Base-by-base conservation (phyloP, 208 protist species). In the Trypanosoma cruzi region DNA sequence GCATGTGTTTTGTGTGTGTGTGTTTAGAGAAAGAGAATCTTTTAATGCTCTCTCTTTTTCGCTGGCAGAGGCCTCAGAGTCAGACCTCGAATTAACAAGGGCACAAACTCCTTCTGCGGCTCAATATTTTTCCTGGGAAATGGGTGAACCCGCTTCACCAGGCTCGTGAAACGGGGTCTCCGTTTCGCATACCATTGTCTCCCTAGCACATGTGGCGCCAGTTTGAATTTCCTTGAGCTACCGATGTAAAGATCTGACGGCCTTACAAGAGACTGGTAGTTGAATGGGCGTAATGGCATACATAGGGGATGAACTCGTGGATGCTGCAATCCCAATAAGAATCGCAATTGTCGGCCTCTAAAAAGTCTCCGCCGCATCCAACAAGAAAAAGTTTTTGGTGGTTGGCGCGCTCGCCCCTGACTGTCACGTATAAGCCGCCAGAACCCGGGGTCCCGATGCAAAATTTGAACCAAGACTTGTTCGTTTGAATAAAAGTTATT, bases 121-220 rank as follows among this genome's bases (percentile, higher is more conserved):
- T 32, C 11, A 4, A 16, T 22, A 26, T 55, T 5, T 32, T 31
- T 2, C n/a, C 2, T 2, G 11, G 10, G 24, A 14, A 3, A 28
- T 28, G 4, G 10, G 14, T 2, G 6, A 31, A 7, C 8, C 4
- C 50, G 2, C 50, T 55, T 55, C 10, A 31, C 49, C 32, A 49
- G 4, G 22, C 13, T 34, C 44, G 16, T 42, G 16, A 7, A 6
- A 14, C 48, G 42, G 29, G 62, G 62, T 18, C 5, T 24, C 4
- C 48, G 62, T 57, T 67, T 67, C 22, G n/a, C 46, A n/a, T 61
- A 61, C 56, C 8, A 1, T 26, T 57, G 24, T 34, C 13, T 18
- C 18, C 28, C 28, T 4, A 34, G 53, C 31, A 5, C 28, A 34
- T 26, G 53, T 57, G 28, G 20, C 28, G 11, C 5, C 7, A 40